Evolutionary conservation across 495 filamentous ascomycete genomes (phyloP), one percentile per base, ranked within the genome.

Genomic region (Lepidopterella palustris): DNA sequence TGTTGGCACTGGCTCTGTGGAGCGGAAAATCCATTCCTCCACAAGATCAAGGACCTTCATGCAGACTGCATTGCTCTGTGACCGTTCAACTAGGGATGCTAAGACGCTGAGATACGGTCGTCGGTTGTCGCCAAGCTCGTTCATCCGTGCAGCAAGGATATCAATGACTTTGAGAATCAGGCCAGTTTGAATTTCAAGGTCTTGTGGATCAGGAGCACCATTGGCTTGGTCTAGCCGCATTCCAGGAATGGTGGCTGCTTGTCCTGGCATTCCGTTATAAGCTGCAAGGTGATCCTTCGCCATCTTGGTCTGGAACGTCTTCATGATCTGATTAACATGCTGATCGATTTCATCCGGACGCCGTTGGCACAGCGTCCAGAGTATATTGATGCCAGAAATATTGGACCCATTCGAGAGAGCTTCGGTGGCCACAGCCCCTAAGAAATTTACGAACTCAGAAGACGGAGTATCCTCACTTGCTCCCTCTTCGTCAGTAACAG

Each of bases 141-240:
- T 91, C 84, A 99, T 97, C 51, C 95, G 86, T 53, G 88, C 82
- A 0, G 92, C 87, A 4, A 92, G 87, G 49, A 96, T 82, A 67
- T 97, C 91, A 64, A 97, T 90, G 0, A 91, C 87, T 76, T 97
- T 99, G 58, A 95, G 80, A 64, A 96, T 95, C 48, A 97, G 74
- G 45, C 87, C 82, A 4, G 88, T 90, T 27, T 91, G 90, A 51
- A 96, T 83, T 66, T 95, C 88, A 18, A 87, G 78, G 49, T 95
- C 90, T 61, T 89, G 84, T 23, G 84, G 73, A 58, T 88, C 86
- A 59, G 90, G 82, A 45, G 84, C 76, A 27, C 77, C 81, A 9
- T 75, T 74, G 27, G 74, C 64, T 18, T 70, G 65, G 67, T 70
- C 54, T 29, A 68, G 28, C 49, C 59, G 39, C 67, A 71, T 11